Evolutionary conservation across 371 early-diverging fungal genomes (phyloP).

Genomic region (Rhizomucor pusillus): DNA sequence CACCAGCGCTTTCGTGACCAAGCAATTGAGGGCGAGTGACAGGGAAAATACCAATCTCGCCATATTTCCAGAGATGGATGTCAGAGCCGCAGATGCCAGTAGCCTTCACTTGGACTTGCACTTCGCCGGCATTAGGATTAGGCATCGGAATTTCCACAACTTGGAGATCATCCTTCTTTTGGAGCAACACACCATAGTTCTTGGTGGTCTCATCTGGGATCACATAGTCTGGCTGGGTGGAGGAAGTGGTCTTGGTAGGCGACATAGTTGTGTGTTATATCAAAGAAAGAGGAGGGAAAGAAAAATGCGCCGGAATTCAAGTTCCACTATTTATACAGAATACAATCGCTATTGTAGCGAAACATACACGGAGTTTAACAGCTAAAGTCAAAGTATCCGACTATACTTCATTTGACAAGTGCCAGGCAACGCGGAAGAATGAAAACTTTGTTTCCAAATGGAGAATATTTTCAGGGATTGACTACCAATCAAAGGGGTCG

Average conservation of each 20-base stretch:
- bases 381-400: neutral
- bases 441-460: slow-evolving; percentile 17
- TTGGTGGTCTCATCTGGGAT: slow-evolving; percentile 19
- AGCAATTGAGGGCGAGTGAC: slow-evolving; percentile 32
- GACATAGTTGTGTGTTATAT: neutral
- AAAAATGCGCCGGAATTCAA: slow-evolving; percentile 4
- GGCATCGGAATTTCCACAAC: slow-evolving; percentile 40
- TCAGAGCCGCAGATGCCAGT: slow-evolving; percentile 47
- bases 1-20: slow-evolving; percentile 50
- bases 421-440: slow-evolving; percentile 13
- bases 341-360: slow-evolving; percentile 7
- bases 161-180: slow-evolving; percentile 34
- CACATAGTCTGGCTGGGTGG: slow-evolving; percentile 1
- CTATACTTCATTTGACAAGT: slow-evolving; percentile 3
- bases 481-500: slow-evolving; percentile 5
- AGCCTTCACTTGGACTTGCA: slow-evolving; percentile 39
- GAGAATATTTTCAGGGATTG: slow-evolving; percentile 16
- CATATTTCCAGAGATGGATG: slow-evolving; percentile 42
- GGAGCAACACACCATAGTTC: slow-evolving; percentile 34
- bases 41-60: slow-evolving; percentile 46
- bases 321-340: slow-evolving; percentile 12
- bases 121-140: slow-evolving; percentile 26
- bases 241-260: neutral
- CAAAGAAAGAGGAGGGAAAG: neutral
- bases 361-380: slow-evolving; percentile 6